Evolutionary conservation across 306 rosid species (phyloP).

Genomic region (Prunus armeniaca): DNA sequence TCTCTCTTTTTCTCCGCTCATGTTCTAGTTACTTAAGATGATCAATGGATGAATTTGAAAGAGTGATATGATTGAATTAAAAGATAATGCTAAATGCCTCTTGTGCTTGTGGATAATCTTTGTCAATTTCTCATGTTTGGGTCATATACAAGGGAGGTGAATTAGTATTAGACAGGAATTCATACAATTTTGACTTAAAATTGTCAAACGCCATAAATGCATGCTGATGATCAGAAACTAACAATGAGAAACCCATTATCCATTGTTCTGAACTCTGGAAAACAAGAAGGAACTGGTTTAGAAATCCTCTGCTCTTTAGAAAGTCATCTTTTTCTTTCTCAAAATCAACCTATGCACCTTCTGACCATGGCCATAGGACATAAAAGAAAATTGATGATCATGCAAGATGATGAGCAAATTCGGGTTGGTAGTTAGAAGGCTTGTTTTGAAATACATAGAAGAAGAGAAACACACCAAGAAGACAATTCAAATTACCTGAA

Average conservation of each 20-base stretch:
- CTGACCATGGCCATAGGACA: not conserved
- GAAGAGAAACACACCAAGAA: conserved; percentile 2
- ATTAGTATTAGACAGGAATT: not conserved
- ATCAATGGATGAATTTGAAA: not conserved
- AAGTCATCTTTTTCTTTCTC: not conserved
- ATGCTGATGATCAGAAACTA: not conserved
- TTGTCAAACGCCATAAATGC: not conserved
- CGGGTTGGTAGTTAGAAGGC: not conserved
- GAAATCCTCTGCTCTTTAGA: not conserved
- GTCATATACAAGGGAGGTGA: not conserved
- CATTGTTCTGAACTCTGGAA: too few species aligned
- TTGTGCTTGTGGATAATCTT: not conserved
- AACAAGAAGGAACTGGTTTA: not conserved
- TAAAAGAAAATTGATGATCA: not conserved
- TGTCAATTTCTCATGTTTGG: not conserved
- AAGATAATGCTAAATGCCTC: not conserved
- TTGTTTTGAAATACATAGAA: not conserved
- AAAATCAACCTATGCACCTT: not conserved
- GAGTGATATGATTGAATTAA: not conserved
- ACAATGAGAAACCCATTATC: too few species aligned
- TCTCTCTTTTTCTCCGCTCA: not conserved
- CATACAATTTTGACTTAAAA: not conserved
- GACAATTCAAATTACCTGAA: conserved; percentile 55
- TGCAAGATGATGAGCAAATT: not conserved
- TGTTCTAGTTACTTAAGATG: not conserved